These are phyloP conservation scores for Yarrowia sp. DNA, from an alignment of 805 yeast genomes.

Conservation along the genomic window DNA sequence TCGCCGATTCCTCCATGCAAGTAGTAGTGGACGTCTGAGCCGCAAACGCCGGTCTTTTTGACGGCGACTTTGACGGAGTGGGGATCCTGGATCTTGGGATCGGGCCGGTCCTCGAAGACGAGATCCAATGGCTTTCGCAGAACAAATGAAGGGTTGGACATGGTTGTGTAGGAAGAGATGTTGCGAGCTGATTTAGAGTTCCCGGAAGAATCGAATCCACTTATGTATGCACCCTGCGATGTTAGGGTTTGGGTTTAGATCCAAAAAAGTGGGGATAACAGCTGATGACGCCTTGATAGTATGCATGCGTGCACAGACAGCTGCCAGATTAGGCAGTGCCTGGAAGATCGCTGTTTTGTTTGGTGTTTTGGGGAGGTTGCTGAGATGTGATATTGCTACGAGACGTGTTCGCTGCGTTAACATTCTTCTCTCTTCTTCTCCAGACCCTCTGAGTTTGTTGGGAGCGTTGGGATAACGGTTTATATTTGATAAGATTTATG, in stretches of 20 bases:
- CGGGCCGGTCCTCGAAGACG: constrained; percentile 62
- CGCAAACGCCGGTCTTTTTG: constrained; percentile 85
- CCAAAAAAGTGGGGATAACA: not conserved
- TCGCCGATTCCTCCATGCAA: constrained; percentile 76
- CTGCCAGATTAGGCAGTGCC: not conserved
- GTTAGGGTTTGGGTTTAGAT: constrained; percentile 21
- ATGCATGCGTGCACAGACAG: not conserved
- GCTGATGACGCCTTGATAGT: not conserved
- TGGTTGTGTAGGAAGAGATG: not conserved
- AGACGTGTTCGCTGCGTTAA: too few species aligned
- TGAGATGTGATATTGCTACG: too few species aligned
- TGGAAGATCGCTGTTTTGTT: too few species aligned
- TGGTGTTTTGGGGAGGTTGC: too few species aligned
- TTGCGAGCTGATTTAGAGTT: not conserved
- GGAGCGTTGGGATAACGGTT: not conserved
- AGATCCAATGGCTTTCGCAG: constrained; percentile 63
- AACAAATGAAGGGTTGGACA: constrained; percentile 52
- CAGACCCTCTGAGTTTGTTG: not conserved
- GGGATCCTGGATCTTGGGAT: constrained; percentile 60
- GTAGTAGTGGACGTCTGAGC: constrained; percentile 81
- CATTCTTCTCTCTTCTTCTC: not conserved
- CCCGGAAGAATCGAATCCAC: not conserved
- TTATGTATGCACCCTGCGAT: not conserved
- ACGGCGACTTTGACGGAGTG: constrained; percentile 71
- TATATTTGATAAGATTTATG: constrained; percentile 1